Conservation (phyloP, 139 green algal genomes). For the Dunaliella sp. region DNA sequence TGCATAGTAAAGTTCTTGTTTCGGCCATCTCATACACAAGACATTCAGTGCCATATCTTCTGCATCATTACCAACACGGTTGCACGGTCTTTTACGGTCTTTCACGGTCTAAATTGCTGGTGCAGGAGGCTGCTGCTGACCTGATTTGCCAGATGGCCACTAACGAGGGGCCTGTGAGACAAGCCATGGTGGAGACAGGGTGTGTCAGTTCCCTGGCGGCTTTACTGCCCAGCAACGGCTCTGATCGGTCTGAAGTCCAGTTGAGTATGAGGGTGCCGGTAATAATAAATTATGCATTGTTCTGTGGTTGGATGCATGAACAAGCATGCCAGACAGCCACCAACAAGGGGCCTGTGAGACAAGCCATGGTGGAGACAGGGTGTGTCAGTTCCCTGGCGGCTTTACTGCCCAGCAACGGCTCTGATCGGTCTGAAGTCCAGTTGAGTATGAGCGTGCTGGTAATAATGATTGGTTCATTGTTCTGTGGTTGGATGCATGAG, state of each 20-base stretch:
- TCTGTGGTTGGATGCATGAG: too few relatives aligned
- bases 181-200: constrained; percentile 17
- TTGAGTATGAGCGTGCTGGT: too few relatives aligned
- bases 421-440: background rate
- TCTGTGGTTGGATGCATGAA: too few relatives aligned
- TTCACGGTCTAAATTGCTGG: constrained; percentile 8
- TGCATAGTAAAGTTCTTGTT: background rate
- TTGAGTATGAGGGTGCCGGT: too few relatives aligned
- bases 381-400: background rate
- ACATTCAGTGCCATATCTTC: background rate
- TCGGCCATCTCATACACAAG: background rate
- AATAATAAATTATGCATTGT: too few relatives aligned
- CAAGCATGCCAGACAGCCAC: constrained; percentile 20
- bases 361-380: constrained; percentile 17
- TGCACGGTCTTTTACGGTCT: constrained; percentile 4
- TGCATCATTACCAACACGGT: background rate
- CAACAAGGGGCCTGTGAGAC: background rate
- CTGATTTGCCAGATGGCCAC: constrained; percentile 20
- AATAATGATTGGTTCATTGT: too few relatives aligned
- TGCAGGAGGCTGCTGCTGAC: constrained; percentile 34
- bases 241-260: background rate
- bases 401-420: background rate
- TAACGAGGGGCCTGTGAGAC: background rate
- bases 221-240: background rate
- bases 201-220: background rate